A percentile compares a stretch with the other conserved stretches of the same genome.
phyloP scores from a whole-genome alignment of 257 asterid species.

The Fraxinus quadrangulata region DNA sequence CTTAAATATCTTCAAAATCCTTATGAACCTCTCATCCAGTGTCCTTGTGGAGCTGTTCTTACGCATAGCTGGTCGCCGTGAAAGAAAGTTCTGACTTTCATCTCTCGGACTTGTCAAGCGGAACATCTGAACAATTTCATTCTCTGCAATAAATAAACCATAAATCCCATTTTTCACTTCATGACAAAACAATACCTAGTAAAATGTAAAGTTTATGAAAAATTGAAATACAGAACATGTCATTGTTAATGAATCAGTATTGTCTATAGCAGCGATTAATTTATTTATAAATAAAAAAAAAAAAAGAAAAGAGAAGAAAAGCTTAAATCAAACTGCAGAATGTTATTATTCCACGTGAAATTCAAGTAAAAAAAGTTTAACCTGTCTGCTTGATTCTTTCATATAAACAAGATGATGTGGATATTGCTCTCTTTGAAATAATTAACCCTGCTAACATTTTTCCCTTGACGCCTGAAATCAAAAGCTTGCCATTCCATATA shows the following conservation, averaged over 20 bases:
- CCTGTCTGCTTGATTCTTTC: slow-evolving; percentile 9
- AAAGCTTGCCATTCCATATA: neutral
- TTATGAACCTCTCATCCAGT: neutral
- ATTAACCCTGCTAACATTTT: neutral
- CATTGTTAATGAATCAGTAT: neutral
- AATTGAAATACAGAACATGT: neutral
- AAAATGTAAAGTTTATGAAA: neutral
- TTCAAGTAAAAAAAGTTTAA: neutral
- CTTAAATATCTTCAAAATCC: slow-evolving; percentile 2
- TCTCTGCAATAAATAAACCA: neutral
- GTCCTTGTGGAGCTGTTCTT: slow-evolving; percentile 1
- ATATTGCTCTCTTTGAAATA: neutral
- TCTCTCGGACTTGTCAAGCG: neutral
- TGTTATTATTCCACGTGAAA: neutral
- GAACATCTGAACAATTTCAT: slow-evolving; percentile 1
- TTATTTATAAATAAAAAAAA: too few species aligned
- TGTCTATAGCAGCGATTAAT: neutral
- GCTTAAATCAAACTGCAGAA: neutral
- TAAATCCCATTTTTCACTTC: neutral
- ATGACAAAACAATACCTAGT: neutral
- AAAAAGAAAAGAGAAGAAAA: too few species aligned
- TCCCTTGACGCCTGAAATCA: neutral
- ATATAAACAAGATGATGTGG: neutral
- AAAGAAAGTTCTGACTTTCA: neutral
- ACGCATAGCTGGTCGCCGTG: neutral